Evolutionary conservation across 2,329 filamentous ascomycete genomes (phyloP).

Genomic region (Nemania sp.): DNA sequence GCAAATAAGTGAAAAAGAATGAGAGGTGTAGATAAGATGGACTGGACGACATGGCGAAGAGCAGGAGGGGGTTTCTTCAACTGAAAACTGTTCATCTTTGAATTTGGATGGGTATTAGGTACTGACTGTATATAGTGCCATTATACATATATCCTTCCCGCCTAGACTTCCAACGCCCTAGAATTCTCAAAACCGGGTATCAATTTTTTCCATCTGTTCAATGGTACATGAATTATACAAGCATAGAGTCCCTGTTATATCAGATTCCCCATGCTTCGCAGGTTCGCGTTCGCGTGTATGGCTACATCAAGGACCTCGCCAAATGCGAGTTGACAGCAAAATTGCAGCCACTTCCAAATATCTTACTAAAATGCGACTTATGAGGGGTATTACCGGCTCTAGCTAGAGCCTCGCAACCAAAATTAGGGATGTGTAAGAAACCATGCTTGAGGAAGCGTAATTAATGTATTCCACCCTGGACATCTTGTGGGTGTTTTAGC

Average conservation of each 20-base stretch:
- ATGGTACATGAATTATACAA: constrained; percentile 18
- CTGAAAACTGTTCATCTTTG: neutral
- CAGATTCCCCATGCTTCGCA: constrained; percentile 5
- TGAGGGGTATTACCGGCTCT: no score
- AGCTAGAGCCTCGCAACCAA: neutral
- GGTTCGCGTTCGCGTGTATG: neutral
- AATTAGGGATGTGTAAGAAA: neutral
- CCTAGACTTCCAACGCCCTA: constrained; percentile 12
- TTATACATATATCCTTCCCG: constrained; percentile 1
- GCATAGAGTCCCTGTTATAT: constrained; percentile 1
- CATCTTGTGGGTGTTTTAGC: neutral
- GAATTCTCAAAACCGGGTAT: constrained; percentile 32
- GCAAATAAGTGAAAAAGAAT: neutral
- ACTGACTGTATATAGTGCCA: constrained; percentile 3
- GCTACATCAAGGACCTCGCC: neutral
- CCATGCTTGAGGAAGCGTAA: neutral
- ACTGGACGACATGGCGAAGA: neutral
- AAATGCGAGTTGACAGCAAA: neutral
- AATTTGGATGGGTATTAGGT: constrained; percentile 9
- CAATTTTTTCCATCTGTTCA: constrained; percentile 29
- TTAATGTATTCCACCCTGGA: neutral
- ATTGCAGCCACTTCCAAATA: neutral
- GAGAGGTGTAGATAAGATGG: neutral
- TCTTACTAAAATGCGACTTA: neutral
- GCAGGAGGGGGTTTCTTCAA: neutral